phyloP scores from a whole-genome alignment of 2,329 filamentous ascomycete genomes.

The Fusarium piperis region DNA sequence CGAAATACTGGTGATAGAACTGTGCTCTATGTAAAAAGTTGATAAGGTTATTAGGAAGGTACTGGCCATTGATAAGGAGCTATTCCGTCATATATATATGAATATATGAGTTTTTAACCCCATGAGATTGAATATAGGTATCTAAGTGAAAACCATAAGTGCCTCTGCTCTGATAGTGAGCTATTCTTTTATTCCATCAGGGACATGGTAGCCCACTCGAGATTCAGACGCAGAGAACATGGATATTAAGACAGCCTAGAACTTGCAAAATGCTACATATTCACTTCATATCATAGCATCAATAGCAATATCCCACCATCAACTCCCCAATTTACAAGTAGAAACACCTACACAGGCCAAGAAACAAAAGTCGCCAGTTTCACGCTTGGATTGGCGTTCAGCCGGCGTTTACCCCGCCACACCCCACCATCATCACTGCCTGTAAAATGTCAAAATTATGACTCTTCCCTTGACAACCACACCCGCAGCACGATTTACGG shows the following conservation, averaged over 20 bases:
- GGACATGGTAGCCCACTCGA: not conserved
- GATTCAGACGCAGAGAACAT: not conserved
- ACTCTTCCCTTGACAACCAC: slow-evolving; percentile 46
- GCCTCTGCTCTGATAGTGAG: not conserved
- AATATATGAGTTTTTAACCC: not conserved
- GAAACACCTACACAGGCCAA: not conserved
- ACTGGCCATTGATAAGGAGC: no score
- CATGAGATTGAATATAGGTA: not conserved
- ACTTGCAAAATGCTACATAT: not conserved
- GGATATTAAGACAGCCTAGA: not conserved
- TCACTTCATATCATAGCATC: not conserved
- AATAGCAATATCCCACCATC: not conserved
- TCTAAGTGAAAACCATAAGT: not conserved
- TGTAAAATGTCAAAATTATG: slow-evolving; percentile 58
- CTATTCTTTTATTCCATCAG: not conserved
- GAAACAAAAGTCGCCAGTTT: not conserved
- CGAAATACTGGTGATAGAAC: not conserved
- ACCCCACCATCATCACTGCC: slow-evolving; percentile 52
- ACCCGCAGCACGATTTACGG: slow-evolving; percentile 39
- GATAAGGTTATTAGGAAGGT: not conserved
- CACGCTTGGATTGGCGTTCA: not conserved
- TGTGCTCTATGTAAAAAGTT: not conserved
- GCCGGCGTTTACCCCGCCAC: slow-evolving; percentile 46
- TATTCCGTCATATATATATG: not conserved
- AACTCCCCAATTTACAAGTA: not conserved